Conservation (phyloP, 352 stramenopile species). For the Globisporangium cystogenes region DNA sequence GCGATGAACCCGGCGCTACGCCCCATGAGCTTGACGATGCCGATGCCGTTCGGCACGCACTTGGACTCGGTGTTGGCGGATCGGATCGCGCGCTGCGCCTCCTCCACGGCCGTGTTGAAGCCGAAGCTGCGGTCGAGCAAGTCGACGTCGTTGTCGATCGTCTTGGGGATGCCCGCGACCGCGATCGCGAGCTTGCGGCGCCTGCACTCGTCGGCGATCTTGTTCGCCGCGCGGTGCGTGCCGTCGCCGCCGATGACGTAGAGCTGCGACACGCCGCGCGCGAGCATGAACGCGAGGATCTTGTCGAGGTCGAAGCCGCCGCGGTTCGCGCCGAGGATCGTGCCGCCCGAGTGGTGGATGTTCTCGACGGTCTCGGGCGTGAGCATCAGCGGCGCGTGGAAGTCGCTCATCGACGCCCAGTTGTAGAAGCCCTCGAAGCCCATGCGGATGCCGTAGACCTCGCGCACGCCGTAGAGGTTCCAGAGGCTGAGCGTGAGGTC, state of each 20-base stretch:
- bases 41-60: conserved; percentile 97
- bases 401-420: conserved; percentile 70
- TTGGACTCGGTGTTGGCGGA: conserved; percentile 90
- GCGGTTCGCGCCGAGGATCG: conserved; percentile 90
- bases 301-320: conserved; percentile 1
- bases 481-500: conserved; percentile 94
- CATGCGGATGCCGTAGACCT: conserved; percentile 49
- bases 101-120: conserved; percentile 97
- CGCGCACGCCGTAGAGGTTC: conserved; percentile 66
- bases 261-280: background rate
- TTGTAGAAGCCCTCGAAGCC: conserved; percentile 81
- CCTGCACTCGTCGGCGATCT: conserved; percentile 75
- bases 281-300: conserved; percentile 20
- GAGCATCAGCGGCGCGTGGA: conserved; percentile 73
- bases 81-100: conserved; percentile 91
- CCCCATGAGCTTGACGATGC: conserved; percentile 99
- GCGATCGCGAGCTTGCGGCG: conserved; percentile 86
- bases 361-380: conserved; percentile 73
- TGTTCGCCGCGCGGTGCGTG: conserved; percentile 95
- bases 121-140: conserved; percentile 98
- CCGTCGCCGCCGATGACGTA: conserved; percentile 87
- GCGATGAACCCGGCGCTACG: conserved; percentile 97
- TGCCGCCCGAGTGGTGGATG: conserved; percentile 42
- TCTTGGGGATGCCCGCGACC: conserved; percentile 97
- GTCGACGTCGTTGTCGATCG: conserved; percentile 99